phyloP scores from a whole-genome alignment of 129 eudicot genomes.

The Arctium minus region DNA sequence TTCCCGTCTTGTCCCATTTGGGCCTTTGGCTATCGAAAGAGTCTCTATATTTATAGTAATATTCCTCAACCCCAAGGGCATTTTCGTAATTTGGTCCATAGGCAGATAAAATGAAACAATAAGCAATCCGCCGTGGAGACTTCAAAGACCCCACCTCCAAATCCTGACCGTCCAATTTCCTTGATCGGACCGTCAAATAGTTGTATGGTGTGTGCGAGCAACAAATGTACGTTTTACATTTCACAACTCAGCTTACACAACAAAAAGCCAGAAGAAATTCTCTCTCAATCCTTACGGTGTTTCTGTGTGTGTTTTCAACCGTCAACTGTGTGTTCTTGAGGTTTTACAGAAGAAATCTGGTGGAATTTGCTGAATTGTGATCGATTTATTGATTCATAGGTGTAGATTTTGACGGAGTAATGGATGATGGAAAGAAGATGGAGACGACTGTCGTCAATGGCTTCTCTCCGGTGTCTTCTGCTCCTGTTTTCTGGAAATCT shows the following conservation, averaged over 20 bases:
- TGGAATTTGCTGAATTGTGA: constrained; percentile 10
- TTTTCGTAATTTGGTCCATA: not conserved
- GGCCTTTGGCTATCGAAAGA: not conserved
- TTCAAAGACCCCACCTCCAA: constrained; percentile 6
- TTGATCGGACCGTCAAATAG: constrained; percentile 12
- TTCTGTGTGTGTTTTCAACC: not conserved
- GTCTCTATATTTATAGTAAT: not conserved
- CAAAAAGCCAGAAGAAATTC: constrained; percentile 1
- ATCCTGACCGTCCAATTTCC: constrained; percentile 22
- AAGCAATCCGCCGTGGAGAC: constrained; percentile 27
- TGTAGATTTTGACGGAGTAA: constrained; percentile 16
- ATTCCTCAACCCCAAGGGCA: not conserved
- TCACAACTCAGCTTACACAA: constrained; percentile 26
- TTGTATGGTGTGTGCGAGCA: constrained; percentile 21
- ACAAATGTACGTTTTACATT: constrained; percentile 27
- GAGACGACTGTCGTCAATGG: constrained; percentile 49
- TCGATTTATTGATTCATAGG: not conserved
- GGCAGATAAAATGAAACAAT: constrained; percentile 19
- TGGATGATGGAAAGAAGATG: constrained; percentile 40
- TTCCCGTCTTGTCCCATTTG: not conserved
- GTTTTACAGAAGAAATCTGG: not conserved
- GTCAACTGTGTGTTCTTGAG: not conserved
- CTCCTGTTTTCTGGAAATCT: constrained; percentile 90
- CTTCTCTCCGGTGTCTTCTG: constrained; percentile 60
- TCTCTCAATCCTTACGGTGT: constrained; percentile 12